phyloP scores from a whole-genome alignment of 441 rosid genomes.

The Raphanus hybrid region DNA sequence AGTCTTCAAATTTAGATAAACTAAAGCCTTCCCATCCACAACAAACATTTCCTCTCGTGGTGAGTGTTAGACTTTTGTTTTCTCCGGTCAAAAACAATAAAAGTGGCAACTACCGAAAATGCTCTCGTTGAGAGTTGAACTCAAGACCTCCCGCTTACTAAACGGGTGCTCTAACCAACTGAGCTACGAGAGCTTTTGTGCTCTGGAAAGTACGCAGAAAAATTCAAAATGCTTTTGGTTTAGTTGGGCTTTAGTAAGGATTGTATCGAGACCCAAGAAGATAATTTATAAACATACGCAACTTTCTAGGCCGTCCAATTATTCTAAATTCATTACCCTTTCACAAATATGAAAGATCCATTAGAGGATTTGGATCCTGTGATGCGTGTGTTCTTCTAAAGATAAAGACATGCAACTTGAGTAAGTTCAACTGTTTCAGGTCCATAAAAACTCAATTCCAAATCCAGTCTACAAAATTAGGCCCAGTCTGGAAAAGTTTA shows the following conservation, averaged over 20 bases:
- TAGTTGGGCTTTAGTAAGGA: background rate
- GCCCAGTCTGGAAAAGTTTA: background rate
- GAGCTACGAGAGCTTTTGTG: conserved; percentile 73
- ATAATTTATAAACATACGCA: background rate
- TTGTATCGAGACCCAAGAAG: conserved; percentile 7
- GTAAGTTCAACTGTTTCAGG: background rate
- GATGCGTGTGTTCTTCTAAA: background rate
- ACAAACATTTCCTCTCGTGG: background rate
- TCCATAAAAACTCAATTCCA: background rate
- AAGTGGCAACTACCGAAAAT: background rate
- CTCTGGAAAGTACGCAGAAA: background rate
- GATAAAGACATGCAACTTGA: background rate
- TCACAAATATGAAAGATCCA: conserved; percentile 1
- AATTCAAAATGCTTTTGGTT: background rate
- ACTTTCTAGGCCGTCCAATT: background rate
- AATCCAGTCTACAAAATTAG: background rate
- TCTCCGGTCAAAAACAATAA: background rate
- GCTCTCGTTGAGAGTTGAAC: conserved; percentile 91
- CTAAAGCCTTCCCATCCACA: background rate
- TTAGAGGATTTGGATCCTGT: background rate
- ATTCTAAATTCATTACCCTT: background rate
- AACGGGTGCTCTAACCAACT: conserved; percentile 99
- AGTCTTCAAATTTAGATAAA: no score
- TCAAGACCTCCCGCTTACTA: conserved; percentile 99
- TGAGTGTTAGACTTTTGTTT: background rate